Evolutionary conservation across 179 eudicot species (phyloP), one percentile per base, ranked within the genome.

Genomic region (Silene coronaria): DNA sequence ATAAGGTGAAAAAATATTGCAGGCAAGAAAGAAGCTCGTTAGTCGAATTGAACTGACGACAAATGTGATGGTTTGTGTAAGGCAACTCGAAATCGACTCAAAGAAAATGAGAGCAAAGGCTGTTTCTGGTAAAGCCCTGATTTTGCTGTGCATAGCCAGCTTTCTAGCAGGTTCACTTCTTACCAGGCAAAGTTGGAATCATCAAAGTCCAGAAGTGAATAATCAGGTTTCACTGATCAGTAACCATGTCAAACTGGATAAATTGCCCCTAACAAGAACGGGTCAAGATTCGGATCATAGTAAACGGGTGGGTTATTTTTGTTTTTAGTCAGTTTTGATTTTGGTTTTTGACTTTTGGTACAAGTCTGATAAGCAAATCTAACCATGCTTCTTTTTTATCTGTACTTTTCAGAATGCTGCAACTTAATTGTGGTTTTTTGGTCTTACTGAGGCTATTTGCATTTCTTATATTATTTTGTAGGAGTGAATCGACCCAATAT

Each of bases 111-210:
- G 93, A 51, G 91, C 83, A 58, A 89, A 83, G 77, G 61, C 76
- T 60, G 78, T 90, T 72, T 82, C 92, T 0, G 88, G 82, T 32
- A 92, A 87, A 71, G 81, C 87, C 45, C 82, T 91, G 7, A 51
- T 91, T 6, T 69, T 85, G 24, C 84, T 92, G 13, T 92, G 96
- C 83, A 65, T 89, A 24, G 91, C 89, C 5, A 86, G 93, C 78
- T 89, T 92, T 79, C 84, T 92, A 0, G 91, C 85, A 28, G 97
- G 97, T 28, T 80, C 94, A 42, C 85, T 92, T 57, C 82, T 92
- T n/a, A 86, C 89, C 0, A 86, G 81, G 73, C 85, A 78, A 63
- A 85, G 77, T 14, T 83, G 87, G 82, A 71, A 78, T 69, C 79
- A 68, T 70, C 78, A 81, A 23, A 32, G 11, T n/a, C n/a, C 72